Evolutionary conservation across 495 filamentous ascomycete species (phyloP), one percentile per base, ranked within the genome.

Genomic region (Pyronema domesticum): DNA sequence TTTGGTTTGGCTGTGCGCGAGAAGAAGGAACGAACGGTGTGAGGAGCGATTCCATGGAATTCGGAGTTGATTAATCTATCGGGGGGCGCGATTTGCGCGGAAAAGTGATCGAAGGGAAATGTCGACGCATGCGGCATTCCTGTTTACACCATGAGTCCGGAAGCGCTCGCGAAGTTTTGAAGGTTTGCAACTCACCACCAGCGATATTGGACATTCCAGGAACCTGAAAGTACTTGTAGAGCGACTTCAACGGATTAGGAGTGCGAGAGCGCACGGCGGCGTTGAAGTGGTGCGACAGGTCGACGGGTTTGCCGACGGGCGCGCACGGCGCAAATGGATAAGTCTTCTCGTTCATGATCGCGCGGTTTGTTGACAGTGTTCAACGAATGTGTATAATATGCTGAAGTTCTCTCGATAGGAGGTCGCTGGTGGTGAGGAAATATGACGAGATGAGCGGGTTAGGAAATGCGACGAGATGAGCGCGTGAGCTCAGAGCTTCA

Each of bases 101-200:
- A 85, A 30, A 94, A 78, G 0, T 86, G 93, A 55, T 95, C 87
- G 66, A 83, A 95, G 13, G 89, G 89, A 64, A 95, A 95, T 68
- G 85, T 85, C 35, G 75, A 75, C 11, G 77, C 68, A 66, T 87
- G 82, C 17, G 89, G 89, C 11, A 93, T 75, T 48, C 85, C 84
- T 88, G 61, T 13, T 11, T 7, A 8, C 15, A 30, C 8, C 0
- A 37, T 11, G 18, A 14, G 18, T 47, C 45, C 15, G 45, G 3
- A n/a, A 14, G 10, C 45, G 13, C 3, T 47, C 9, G 5, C 1
- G 45, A 14, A 53, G n/a, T n/a, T 15, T 33, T 35, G 53, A 14
- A 47, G 10, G 10, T 3, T 35, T 4, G 17, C 2, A 46, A 17
- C 18, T 15, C 3, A 89, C 89, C 88, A 58, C 87, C 89, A 36